Conservation (phyloP, 1,284 basidiomycete species). For the Ustanciosporium gigantosporum region DNA sequence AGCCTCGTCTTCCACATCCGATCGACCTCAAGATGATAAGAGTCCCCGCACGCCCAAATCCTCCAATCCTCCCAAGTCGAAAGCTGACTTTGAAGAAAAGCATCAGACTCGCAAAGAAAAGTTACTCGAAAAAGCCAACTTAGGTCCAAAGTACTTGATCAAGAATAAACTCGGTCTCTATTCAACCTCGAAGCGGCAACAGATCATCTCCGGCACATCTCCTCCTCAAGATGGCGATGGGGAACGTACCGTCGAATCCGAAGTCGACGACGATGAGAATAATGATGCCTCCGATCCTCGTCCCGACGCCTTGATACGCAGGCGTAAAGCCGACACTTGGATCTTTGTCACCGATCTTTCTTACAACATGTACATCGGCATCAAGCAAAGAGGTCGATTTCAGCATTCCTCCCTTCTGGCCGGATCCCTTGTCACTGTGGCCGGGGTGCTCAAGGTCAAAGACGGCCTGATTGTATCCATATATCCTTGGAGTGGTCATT, state of each 20-base stretch:
- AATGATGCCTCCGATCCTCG: slow-evolving; percentile 4
- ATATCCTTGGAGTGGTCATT: slow-evolving; percentile 44
- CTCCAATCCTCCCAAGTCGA: background rate
- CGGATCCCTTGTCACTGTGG: slow-evolving; percentile 37
- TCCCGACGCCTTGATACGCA: slow-evolving; percentile 27
- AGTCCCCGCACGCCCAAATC: background rate
- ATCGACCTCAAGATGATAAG: background rate
- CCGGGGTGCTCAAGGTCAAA: slow-evolving; percentile 40
- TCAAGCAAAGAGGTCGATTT: slow-evolving; percentile 45
- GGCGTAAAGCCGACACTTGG: slow-evolving; percentile 29
- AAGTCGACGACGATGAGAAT: background rate
- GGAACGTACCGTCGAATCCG: slow-evolving; percentile 1
- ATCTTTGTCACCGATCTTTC: slow-evolving; percentile 41
- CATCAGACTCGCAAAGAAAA: slow-evolving; percentile 33
- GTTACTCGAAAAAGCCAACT: slow-evolving; percentile 21
- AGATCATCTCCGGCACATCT: slow-evolving; percentile 21
- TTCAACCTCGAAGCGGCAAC: slow-evolving; percentile 21
- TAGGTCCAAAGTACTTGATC: slow-evolving; percentile 35
- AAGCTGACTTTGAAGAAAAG: slow-evolving; percentile 12
- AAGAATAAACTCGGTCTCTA: slow-evolving; percentile 36
- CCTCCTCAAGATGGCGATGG: no score
- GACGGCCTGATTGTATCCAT: slow-evolving; percentile 43
- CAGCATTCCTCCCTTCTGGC: slow-evolving; percentile 43
- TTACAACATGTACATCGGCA: slow-evolving; percentile 42
- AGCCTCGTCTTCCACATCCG: background rate